A percentile compares a stretch with the other conserved stretches of the same genome.
Evolutionary conservation across 345 rosid species (phyloP).

Genomic region (Arabidopsis suecica): DNA sequence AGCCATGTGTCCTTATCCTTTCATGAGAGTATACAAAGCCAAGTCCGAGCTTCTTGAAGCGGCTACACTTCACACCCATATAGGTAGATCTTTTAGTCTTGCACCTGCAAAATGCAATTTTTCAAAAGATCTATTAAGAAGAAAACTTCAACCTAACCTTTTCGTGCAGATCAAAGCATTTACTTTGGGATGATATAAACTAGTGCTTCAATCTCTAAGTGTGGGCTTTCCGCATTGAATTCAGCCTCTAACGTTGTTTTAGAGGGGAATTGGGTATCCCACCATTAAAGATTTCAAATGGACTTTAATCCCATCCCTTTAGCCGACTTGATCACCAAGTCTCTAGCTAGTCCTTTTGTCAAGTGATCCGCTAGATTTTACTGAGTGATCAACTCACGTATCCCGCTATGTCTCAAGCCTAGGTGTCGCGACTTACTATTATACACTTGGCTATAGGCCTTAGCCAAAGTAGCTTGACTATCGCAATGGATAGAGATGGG

Average conservation of each 20-base stretch:
- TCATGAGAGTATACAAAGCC: too few species aligned
- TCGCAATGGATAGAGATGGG: background rate
- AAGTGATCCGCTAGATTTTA: too few species aligned
- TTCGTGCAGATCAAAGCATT: background rate
- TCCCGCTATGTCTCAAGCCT: too few species aligned
- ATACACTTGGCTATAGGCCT: background rate
- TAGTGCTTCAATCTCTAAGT: background rate
- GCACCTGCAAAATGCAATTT: background rate
- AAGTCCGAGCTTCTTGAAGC: too few species aligned
- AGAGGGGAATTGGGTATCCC: too few species aligned
- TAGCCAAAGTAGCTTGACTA: slow-evolving; percentile 5
- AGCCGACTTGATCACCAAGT: too few species aligned
- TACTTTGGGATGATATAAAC: background rate
- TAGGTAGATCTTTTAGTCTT: background rate
- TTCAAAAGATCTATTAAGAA: background rate
- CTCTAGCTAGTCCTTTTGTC: too few species aligned
- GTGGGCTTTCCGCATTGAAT: background rate
- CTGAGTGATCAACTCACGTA: too few species aligned
- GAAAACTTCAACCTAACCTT: background rate
- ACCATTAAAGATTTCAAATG: too few species aligned
- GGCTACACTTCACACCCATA: background rate
- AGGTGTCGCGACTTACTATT: too few species aligned
- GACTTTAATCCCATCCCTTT: too few species aligned
- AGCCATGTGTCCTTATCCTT: background rate
- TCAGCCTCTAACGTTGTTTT: background rate